Percentiles rank a stretch among this genome's conserved stretches.
These are phyloP conservation scores for Suillus lakei DNA, from an alignment of 768 basidiomycete genomes.

Conservation along the genomic window DNA sequence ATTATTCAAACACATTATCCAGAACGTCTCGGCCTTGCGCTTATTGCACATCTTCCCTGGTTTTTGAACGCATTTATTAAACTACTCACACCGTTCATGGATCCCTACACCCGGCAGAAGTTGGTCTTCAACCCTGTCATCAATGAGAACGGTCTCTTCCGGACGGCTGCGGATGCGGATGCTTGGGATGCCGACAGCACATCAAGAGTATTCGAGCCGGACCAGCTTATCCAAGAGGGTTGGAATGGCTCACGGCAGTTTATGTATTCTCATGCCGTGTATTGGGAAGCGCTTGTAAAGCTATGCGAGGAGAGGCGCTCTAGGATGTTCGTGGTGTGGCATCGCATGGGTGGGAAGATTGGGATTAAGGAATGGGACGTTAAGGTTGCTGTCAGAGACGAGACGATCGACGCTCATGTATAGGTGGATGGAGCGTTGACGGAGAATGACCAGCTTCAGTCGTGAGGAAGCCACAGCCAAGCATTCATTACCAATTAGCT, in stretches of 20 bases:
- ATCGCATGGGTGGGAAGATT: conserved; percentile 63
- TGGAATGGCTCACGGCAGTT: conserved; percentile 76
- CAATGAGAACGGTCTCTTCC: conserved; percentile 30
- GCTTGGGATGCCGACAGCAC: neutral
- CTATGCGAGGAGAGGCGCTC: conserved; percentile 56
- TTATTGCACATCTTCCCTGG: conserved; percentile 85
- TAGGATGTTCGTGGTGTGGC: conserved; percentile 66
- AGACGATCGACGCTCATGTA: neutral
- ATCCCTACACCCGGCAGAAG: conserved; percentile 79
- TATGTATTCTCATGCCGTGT: conserved; percentile 73
- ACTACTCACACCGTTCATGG: conserved; percentile 79
- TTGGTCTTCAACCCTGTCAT: conserved; percentile 71
- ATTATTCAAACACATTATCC: conserved; percentile 87
- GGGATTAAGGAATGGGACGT: conserved; percentile 84
- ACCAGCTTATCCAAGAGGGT: conserved; percentile 70
- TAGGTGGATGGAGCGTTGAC: too few species aligned
- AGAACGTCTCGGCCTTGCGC: conserved; percentile 77
- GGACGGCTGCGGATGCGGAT: conserved; percentile 25
- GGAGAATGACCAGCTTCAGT: neutral
- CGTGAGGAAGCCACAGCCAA: neutral
- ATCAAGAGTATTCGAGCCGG: conserved; percentile 57
- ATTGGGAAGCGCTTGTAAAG: conserved; percentile 70
- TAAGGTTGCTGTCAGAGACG: conserved; percentile 46
- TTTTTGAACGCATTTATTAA: conserved; percentile 76
- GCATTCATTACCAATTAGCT: neutral